A percentile compares a stretch with the other conserved stretches of the same genome.
These are phyloP conservation scores for Hamamelis virginiana DNA, from an alignment of 164 flowering plant species.

Conservation along the genomic window DNA sequence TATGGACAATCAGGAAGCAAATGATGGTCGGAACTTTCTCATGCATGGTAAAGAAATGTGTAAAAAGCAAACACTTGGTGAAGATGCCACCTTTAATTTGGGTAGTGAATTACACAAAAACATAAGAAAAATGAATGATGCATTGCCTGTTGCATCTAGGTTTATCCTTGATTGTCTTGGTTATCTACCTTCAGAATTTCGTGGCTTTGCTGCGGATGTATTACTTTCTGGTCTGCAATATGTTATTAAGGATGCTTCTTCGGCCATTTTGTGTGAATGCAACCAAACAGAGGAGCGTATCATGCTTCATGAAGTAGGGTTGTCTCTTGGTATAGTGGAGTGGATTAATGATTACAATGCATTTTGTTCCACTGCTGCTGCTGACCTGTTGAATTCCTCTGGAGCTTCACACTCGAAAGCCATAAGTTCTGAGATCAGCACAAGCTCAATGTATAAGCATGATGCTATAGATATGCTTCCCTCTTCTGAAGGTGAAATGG, in stretches of 20 bases:
- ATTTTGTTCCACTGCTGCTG: slow-evolving; percentile 37
- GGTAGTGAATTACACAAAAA: slow-evolving; percentile 12
- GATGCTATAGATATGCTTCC: slow-evolving; percentile 9
- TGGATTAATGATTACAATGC: slow-evolving; percentile 74
- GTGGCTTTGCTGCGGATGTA: slow-evolving; percentile 68
- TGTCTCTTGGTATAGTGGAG: slow-evolving; percentile 73
- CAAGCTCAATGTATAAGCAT: neutral
- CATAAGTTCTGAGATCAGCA: slow-evolving; percentile 15
- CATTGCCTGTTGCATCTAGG: slow-evolving; percentile 37
- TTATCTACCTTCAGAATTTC: slow-evolving; percentile 76
- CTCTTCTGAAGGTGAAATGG: slow-evolving; percentile 12
- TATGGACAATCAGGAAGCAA: slow-evolving; percentile 25
- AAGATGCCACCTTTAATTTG: slow-evolving; percentile 9
- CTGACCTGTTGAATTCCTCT: slow-evolving; percentile 18
- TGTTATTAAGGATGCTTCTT: slow-evolving; percentile 56
- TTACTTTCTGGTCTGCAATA: slow-evolving; percentile 63
- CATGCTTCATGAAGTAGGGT: slow-evolving; percentile 89
- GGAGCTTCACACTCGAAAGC: slow-evolving; percentile 14
- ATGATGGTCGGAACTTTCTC: slow-evolving; percentile 6
- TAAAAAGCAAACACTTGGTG: slow-evolving; percentile 8
- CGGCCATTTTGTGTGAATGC: slow-evolving; percentile 62
- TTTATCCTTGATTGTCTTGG: slow-evolving; percentile 76
- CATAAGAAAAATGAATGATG: slow-evolving; percentile 15
- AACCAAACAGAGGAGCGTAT: slow-evolving; percentile 47
- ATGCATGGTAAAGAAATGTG: slow-evolving; percentile 17